phyloP scores from a whole-genome alignment of 177 flowering plant genomes.

The Telopea speciosissima region DNA sequence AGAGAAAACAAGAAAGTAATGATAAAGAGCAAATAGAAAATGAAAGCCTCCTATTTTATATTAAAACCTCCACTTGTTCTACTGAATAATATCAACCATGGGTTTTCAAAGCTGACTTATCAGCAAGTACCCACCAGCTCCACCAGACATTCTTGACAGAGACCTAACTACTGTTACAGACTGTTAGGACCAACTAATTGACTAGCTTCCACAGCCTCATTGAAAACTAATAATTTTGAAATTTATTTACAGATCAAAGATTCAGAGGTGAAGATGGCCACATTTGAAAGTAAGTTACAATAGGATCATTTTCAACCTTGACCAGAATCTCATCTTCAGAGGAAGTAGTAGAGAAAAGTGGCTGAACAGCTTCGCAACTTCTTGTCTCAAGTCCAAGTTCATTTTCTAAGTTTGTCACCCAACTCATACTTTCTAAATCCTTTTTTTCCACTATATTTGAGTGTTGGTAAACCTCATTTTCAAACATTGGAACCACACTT shows the following conservation, averaged over 20 bases:
- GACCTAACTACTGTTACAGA: too few species aligned
- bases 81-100: too few species aligned
- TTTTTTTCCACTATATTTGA: neutral
- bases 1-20: too few species aligned
- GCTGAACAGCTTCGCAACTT: neutral
- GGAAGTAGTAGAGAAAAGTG: neutral
- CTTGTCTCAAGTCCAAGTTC: conserved; percentile 22
- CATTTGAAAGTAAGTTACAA: conserved; percentile 8
- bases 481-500: neutral
- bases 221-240: too few species aligned
- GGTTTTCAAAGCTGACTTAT: too few species aligned
- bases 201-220: too few species aligned
- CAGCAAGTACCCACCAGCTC: too few species aligned
- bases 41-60: too few species aligned
- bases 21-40: too few species aligned
- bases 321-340: neutral
- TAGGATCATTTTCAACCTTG: conserved; percentile 6
- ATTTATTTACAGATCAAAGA: neutral
- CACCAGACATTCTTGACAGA: too few species aligned
- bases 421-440: conserved; percentile 16
- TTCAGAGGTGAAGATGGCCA: conserved; percentile 2
- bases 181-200: too few species aligned
- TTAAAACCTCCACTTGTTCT: too few species aligned
- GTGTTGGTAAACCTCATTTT: conserved; percentile 1
- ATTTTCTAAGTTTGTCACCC: conserved; percentile 27